A percentile compares a stretch with the other conserved stretches of the same genome.
Conservation (phyloP, 108 stramenopile genomes). For the Skeletonema grethae region DNA sequence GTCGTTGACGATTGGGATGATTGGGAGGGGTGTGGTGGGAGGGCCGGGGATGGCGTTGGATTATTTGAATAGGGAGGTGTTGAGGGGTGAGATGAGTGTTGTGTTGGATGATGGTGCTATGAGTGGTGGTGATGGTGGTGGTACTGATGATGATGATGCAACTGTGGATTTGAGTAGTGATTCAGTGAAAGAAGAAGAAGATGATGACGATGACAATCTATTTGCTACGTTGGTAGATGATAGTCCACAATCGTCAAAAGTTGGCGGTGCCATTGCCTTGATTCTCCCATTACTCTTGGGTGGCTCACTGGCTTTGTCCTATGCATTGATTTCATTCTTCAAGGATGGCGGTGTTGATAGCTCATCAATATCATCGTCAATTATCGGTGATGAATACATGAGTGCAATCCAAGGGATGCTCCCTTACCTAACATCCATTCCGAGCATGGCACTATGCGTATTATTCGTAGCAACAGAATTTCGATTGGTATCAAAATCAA, state of each 20-base stretch:
- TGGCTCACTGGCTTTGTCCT: constrained; percentile 29
- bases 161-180: neutral
- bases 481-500: constrained; percentile 14
- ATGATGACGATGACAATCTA: constrained; percentile 6
- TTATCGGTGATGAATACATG: neutral
- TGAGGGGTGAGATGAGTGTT: constrained; percentile 17
- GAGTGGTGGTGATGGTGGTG: neutral
- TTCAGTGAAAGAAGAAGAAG: neutral
- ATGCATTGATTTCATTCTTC: constrained; percentile 2
- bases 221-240: constrained; percentile 28
- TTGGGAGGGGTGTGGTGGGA: neutral
- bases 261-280: constrained; percentile 17
- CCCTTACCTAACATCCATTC: constrained; percentile 13
- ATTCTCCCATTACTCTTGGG: constrained; percentile 21
- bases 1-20: neutral
- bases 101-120: neutral
- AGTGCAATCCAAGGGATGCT: neutral
- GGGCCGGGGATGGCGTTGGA: constrained; percentile 39
- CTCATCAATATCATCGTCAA: neutral
- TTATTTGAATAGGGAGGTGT: constrained; percentile 31
- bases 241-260: constrained; percentile 19
- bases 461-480: constrained; percentile 36
- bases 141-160: neutral
- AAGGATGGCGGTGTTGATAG: neutral
- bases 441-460: constrained; percentile 22